Evolutionary conservation across 352 stramenopile species (phyloP), one percentile per base, ranked within the genome.

Genomic region (Phytophthora sp.): DNA sequence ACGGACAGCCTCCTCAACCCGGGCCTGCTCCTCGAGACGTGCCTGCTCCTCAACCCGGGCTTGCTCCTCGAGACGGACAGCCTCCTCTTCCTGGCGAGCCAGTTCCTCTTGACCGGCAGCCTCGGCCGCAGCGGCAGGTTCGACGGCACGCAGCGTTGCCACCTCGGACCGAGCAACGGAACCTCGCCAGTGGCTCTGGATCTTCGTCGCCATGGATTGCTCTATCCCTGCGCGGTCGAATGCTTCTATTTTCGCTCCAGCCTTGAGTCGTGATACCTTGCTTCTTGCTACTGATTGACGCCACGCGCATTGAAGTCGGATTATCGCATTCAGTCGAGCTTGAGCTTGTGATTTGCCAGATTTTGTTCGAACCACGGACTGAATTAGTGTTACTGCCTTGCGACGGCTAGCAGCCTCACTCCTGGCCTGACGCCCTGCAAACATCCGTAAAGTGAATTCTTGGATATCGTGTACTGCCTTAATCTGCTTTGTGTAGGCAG

Each of bases 161-260:
- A 73, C 55, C 38, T 69, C 30, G 2, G 54, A 27, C 1, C 68
- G 55, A 42, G 71, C 71, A 27, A 24, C 44, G 20, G 39, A 50
- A 42, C 66, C 61, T 16, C 73, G 69, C 73, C 73, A 80, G 20
- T 73, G 66, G 11, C 38, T 76, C 54, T 80, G 73, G 31, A 80
- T 76, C 53, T 75, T 75, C 6, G 58, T 20, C 0, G 69, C 66
- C 71, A 79, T 82, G 1, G 33, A 31, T 8, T 63, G 23, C 33
- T 79, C 51, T 5, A 66, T 26, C 26, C 30, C 8, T 38, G 36
- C 7, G 2, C 29, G 27, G 4, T 18, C 21, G 7, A 38, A n/a
- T 7, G 23, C 30, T 18, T 73, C 45, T 4, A 66, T 21, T 30
- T 71, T 31, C 9, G 53, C 57, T 24, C 74, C 54, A 2, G 55